Evolutionary conservation across 495 filamentous ascomycete species (phyloP).

Genomic region (Penicillium canescens): DNA sequence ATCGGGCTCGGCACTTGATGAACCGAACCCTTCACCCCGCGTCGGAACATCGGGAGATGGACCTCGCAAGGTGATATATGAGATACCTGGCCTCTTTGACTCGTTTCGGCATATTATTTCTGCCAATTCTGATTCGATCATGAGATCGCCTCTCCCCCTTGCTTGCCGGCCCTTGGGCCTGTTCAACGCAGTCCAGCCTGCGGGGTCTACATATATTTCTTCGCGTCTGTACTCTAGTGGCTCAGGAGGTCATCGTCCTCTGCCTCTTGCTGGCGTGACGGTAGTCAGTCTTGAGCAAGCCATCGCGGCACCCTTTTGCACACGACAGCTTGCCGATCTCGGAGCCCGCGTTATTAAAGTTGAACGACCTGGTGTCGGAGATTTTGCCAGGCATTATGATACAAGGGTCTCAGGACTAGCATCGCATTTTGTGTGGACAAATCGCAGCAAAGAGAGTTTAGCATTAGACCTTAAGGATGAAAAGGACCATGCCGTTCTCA

Average conservation of each 20-base stretch:
- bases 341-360: constrained; percentile 56
- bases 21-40: background rate
- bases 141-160: background rate
- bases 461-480: constrained; percentile 47
- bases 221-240: constrained; percentile 16
- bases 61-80: background rate
- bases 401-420: constrained; percentile 45
- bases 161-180: background rate
- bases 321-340: constrained; percentile 51
- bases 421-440: constrained; percentile 56
- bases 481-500: constrained; percentile 40
- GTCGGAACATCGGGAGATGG: background rate
- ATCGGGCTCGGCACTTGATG: constrained; percentile 2
- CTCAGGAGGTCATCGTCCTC: constrained; percentile 10
- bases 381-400: constrained; percentile 54
- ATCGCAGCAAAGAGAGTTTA: constrained; percentile 52
- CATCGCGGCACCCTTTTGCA: constrained; percentile 54
- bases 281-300: constrained; percentile 56
- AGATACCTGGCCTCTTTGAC: background rate
- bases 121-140: background rate
- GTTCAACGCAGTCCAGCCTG: background rate
- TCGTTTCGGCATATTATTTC: background rate
- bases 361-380: constrained; percentile 47
- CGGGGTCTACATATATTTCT: background rate
- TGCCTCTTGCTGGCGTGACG: constrained; percentile 46